Conservation (phyloP, 176 grass and related monocot genomes). For the maize (Zea mays) region Zm-B73-REFERENCE-NAM-5.0 NC_050101.1:47961501-47962000, state of each 20-base stretch:
- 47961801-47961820: too few relatives aligned
- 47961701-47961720: background rate
- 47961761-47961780: background rate
- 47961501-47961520: background rate
- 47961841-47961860: too few relatives aligned
- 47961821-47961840: too few relatives aligned
- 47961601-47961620: background rate
- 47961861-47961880: too few relatives aligned
- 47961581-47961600: background rate
- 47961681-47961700: background rate
- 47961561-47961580: background rate
- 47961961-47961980: too few relatives aligned
- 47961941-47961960: too few relatives aligned
- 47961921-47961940: too few relatives aligned
- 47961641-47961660: conserved; percentile 23
- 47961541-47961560: background rate
- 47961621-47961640: background rate
- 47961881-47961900: too few relatives aligned
- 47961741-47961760: background rate
- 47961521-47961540: background rate
- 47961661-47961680: background rate
- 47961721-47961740: background rate
- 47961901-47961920: too few relatives aligned
- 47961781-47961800: background rate
- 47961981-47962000: too few relatives aligned